These are phyloP conservation scores for Debaryomyces hansenii DNA, from an alignment of 805 yeast genomes.

Conservation along the genomic window DNA sequence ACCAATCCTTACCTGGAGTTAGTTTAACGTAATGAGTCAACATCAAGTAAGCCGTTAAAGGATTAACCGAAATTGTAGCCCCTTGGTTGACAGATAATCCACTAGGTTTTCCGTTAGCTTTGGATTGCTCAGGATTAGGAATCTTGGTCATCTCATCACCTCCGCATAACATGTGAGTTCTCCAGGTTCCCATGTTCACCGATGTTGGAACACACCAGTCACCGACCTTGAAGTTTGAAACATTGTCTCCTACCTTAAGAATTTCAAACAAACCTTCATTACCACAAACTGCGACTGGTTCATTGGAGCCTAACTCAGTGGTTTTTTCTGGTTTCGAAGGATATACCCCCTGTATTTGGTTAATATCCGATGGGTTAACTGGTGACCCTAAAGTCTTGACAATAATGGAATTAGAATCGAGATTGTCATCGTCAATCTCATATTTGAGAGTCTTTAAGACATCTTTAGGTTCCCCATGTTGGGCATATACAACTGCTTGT, in stretches of 20 bases:
- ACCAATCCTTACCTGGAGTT: slow-evolving; percentile 74
- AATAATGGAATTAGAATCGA: slow-evolving; percentile 32
- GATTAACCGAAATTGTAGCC: slow-evolving; percentile 90
- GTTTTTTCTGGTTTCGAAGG: slow-evolving; percentile 51
- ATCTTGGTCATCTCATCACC: slow-evolving; percentile 57
- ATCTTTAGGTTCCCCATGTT: slow-evolving; percentile 67
- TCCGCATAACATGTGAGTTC: slow-evolving; percentile 56
- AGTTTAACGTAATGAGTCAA: slow-evolving; percentile 66
- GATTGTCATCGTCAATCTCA: slow-evolving; percentile 46
- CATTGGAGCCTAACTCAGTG: slow-evolving; percentile 52
- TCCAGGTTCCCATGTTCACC: slow-evolving; percentile 92
- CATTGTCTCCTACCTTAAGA: slow-evolving; percentile 64
- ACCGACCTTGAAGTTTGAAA: slow-evolving; percentile 52
- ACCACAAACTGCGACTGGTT: slow-evolving; percentile 83
- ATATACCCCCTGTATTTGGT: slow-evolving; percentile 48
- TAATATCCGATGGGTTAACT: slow-evolving; percentile 45
- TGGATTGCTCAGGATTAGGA: slow-evolving; percentile 51
- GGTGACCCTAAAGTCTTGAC: slow-evolving; percentile 43
- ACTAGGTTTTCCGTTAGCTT: slow-evolving; percentile 28
- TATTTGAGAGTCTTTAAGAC: slow-evolving; percentile 54
- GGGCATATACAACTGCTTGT: slow-evolving; percentile 64
- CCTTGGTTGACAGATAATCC: slow-evolving; percentile 55
- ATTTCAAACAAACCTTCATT: slow-evolving; percentile 92
- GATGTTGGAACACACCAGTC: slow-evolving; percentile 85
- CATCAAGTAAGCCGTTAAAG: slow-evolving; percentile 89